Evolutionary conservation across 805 yeast genomes (phyloP).

Genomic region (Yueomyces sinensis): DNA sequence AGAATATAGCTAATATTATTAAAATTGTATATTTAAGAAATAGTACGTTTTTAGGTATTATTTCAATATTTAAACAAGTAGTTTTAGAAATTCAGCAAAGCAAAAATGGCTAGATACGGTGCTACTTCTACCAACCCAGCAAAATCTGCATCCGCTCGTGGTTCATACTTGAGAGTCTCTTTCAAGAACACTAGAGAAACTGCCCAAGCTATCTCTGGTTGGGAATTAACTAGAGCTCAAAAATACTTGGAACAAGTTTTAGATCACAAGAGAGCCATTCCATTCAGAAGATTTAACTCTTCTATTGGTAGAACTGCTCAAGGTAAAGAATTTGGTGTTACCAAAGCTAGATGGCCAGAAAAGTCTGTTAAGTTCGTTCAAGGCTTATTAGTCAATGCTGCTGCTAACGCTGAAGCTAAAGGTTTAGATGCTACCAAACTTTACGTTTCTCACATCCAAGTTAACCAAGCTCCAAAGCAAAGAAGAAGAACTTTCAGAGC

Average conservation of each 20-base stretch:
- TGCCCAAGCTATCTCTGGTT: constrained; percentile 96
- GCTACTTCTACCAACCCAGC: constrained; percentile 99
- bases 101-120: constrained; percentile 96
- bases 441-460: constrained; percentile 96
- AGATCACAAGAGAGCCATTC: constrained; percentile 98
- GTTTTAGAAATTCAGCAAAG: constrained; percentile 2
- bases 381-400: constrained; percentile 94
- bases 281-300: constrained; percentile 95
- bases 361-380: constrained; percentile 93
- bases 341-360: constrained; percentile 99
- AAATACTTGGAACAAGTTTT: constrained; percentile 89
- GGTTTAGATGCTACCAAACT: constrained; percentile 94
- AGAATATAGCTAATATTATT: neutral
- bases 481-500: constrained; percentile 99
- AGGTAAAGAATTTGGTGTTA: constrained; percentile 99
- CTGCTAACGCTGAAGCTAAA: constrained; percentile 98
- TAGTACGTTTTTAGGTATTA: too few species aligned
- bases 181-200: constrained; percentile 99
- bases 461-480: constrained; percentile 99
- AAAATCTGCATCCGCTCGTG: constrained; percentile 98
- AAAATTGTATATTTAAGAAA: too few species aligned
- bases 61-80: too few species aligned
- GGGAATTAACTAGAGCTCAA: constrained; percentile 95
- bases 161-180: constrained; percentile 97
- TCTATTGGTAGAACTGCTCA: constrained; percentile 99